Base-by-base conservation (phyloP, 306 rosid species). In the Pterocarpus santalinus region DNA sequence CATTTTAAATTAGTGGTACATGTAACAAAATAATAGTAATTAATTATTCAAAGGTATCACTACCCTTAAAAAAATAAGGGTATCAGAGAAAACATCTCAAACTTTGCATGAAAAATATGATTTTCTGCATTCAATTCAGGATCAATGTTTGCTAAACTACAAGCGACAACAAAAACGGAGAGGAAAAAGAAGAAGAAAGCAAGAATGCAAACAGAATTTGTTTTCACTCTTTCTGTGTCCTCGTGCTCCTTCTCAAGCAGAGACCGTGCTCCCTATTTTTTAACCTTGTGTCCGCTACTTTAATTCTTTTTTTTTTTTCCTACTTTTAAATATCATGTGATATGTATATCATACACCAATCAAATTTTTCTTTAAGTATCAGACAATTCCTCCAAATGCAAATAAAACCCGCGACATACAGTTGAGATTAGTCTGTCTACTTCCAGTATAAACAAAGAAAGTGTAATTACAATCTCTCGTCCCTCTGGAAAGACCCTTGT, bases 251-350 rank as follows among this genome's bases (percentile, higher is more conserved):
- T 22, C 28, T 22, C 28, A 22, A 22, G 28, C 28, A 22, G 28
- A 22, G 28, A 22, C 28, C 53, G 12, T 22, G 43, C 17, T 64
- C 5, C 65, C 16, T 36, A 63, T 41, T 73, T 53, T 75, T 73
- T 8, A 22, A 52, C 38, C 43, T 2, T 1, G 22, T 76, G 3
- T 68, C 9, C 34, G 38, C 56, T 28, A n/a, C 55, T 7, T 22
- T 36, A 1, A 17, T 39, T 52, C 64, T 65, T 65, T 62, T 53
- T 7, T 22, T 53, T 39, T 64, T 60, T 73, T 72, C 43, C 75
- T 72, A 65, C 74, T 44, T 65, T 38, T 41, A 36, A 80, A 57
- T 39, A 65, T 33, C 75, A 81, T 41, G 75, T 53, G 32, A 14
- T 12, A 72, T 46, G 56, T 43, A 22, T 34, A 74, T 65, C 8